Evolutionary conservation across 768 basidiomycete genomes (phyloP), one percentile per base, ranked within the genome.

Genomic region (Dendrothele bispora): DNA sequence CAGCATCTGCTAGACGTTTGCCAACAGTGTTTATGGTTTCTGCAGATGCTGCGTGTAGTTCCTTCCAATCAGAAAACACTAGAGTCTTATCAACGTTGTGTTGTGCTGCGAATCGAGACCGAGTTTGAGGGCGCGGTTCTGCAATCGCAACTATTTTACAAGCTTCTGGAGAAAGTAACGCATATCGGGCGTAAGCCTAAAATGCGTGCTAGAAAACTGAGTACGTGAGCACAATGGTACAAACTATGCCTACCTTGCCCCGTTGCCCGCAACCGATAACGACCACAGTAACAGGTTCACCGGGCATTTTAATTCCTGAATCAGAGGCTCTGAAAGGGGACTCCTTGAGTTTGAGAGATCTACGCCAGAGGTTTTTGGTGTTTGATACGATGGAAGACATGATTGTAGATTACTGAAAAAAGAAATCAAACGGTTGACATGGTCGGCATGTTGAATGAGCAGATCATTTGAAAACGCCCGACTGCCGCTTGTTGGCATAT

Each of bases 101-200:
- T 0, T 67, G 60, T 15, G 73, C 61, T 5, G 83, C 79, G 55
- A 91, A 84, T 49, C 70, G 63, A 29, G 70, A 62, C 42, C 78
- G 81, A 2, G 90, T 84, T 48, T 82, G 77, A 4, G 76, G 73
- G 17, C 89, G 80, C 3, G 91, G 91, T 52, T 95, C 92, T 14
- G 89, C 91, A 48, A 94, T 86, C 18, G 91, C 84, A 15, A 93
- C 86, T 34, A 95, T 75, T 61, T 81, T 87, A 74, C 87, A 89
- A 24, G 65, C 65, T 3, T 78, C 66, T 3, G 92, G 90, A 39
- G 72, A 67, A 15, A 66, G 47, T 27, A 83, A 65, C 0, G 88
- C 82, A 55, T 88, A 91, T 25, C 50, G 52, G 0, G 84, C 75
- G 54, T 93, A 94, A 18, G 61, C 65, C 85, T 91, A 51, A 7